Evolutionary conservation across 495 filamentous ascomycete genomes (phyloP).

Genomic region (Penicillium turbatum): DNA sequence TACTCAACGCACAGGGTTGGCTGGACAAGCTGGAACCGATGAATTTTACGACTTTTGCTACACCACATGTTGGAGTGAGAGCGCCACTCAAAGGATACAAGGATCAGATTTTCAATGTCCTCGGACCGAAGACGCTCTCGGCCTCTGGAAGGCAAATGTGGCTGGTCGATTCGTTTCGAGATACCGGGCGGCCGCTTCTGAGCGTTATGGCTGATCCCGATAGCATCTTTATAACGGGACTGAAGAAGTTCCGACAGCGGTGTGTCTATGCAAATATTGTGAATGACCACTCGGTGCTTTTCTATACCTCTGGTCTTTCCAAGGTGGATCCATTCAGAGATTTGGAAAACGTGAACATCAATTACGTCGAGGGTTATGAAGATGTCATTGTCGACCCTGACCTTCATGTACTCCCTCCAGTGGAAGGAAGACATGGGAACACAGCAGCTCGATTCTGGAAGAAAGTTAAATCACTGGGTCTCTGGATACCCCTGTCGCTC

Average conservation of each 20-base stretch:
- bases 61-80: constrained; percentile 82
- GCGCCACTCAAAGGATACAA: constrained; percentile 65
- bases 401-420: constrained; percentile 51
- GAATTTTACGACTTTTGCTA: constrained; percentile 92
- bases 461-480: constrained; percentile 29
- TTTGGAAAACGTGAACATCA: constrained; percentile 58
- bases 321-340: constrained; percentile 69
- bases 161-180: constrained; percentile 76
- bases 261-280: constrained; percentile 77
- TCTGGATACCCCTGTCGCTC: constrained; percentile 52
- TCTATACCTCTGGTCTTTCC: constrained; percentile 76
- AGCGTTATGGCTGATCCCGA: constrained; percentile 76
- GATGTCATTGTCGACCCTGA: constrained; percentile 69
- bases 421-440: constrained; percentile 31
- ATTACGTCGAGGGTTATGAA: constrained; percentile 70
- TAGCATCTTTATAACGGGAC: constrained; percentile 79
- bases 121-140: constrained; percentile 73
- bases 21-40: constrained; percentile 76
- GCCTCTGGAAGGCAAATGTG: constrained; percentile 85
- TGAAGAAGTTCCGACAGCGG: constrained; percentile 67
- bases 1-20: constrained; percentile 73
- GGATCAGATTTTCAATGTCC: constrained; percentile 69
- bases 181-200: constrained; percentile 73
- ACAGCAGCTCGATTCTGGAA: constrained; percentile 26
- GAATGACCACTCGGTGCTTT: constrained; percentile 75